Evolutionary conservation across 495 filamentous ascomycete genomes (phyloP).

Genomic region (Venustampulla echinocandica): DNA sequence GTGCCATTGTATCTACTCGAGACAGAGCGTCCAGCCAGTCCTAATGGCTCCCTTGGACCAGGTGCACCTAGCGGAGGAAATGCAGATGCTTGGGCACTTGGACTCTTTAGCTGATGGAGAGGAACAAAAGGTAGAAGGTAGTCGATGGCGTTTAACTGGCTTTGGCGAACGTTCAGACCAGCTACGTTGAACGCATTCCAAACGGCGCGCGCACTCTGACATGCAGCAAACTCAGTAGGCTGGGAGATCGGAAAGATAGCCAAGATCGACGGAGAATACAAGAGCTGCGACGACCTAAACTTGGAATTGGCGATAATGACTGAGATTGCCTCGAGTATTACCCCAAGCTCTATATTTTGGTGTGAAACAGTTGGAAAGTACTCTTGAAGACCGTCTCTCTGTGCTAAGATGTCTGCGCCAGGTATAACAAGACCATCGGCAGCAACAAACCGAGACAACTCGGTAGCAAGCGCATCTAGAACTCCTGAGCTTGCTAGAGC

Average conservation of each 20-base stretch:
- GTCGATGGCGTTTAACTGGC: conserved; percentile 45
- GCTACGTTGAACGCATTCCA: conserved; percentile 31
- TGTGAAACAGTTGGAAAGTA: conserved; percentile 50
- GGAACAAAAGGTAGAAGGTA: conserved; percentile 43
- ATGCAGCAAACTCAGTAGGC: conserved; percentile 11
- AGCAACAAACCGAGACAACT: conserved; percentile 65
- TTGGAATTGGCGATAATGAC: conserved; percentile 73
- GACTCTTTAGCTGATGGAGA: conserved; percentile 14
- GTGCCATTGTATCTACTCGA: conserved; percentile 8
- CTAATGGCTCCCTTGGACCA: conserved; percentile 15
- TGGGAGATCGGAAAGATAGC: conserved; percentile 52
- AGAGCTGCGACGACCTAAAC: conserved; percentile 64
- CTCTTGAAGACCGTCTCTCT: conserved; percentile 33
- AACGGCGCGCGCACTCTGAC: conserved; percentile 21
- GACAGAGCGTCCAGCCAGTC: conserved; percentile 4
- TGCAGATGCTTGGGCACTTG: conserved; percentile 13
- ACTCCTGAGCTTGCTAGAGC: conserved; percentile 60
- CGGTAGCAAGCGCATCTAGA: conserved; percentile 70
- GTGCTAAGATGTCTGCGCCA: conserved; percentile 37
- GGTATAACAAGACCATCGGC: conserved; percentile 57
- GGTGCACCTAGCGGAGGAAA: conserved; percentile 24
- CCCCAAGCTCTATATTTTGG: conserved; percentile 48
- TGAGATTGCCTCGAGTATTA: conserved; percentile 72
- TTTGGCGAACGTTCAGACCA: conserved; percentile 25
- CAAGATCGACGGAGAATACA: conserved; percentile 68